phyloP scores from a whole-genome alignment of 805 yeast genomes.

The Saccharomyces cerevisiae region DNA sequence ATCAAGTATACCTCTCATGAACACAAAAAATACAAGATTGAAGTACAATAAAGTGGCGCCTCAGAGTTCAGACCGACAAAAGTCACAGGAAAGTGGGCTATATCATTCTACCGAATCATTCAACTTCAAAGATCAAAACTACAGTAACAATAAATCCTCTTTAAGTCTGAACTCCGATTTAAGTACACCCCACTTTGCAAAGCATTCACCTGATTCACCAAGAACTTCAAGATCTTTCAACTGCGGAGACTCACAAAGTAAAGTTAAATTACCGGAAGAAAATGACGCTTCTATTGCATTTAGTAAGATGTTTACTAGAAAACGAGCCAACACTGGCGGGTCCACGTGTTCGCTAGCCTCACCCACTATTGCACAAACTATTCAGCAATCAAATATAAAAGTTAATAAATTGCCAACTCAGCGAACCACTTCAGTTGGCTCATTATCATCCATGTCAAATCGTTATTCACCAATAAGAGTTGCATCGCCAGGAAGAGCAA shows the following conservation, averaged over 20 bases:
- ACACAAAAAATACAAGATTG: constrained; percentile 1
- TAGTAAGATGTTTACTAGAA: constrained; percentile 28
- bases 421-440: constrained; percentile 17
- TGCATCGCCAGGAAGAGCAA: constrained; percentile 26
- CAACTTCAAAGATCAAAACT: background rate
- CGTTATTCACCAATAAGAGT: constrained; percentile 27
- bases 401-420: constrained; percentile 10
- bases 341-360: constrained; percentile 25
- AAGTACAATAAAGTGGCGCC: background rate
- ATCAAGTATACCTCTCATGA: constrained; percentile 5
- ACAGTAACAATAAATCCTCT: background rate
- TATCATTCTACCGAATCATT: background rate
- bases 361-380: constrained; percentile 1
- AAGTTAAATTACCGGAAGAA: constrained; percentile 15
- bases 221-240: constrained; percentile 1
- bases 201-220: constrained; percentile 1
- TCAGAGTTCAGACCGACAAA: background rate
- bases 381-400: background rate
- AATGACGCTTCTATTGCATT: constrained; percentile 32
- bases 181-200: background rate
- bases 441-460: constrained; percentile 19
- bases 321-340: constrained; percentile 26
- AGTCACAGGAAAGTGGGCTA: background rate
- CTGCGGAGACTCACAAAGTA: constrained; percentile 1
- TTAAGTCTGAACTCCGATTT: background rate